Evolutionary conservation across 2,329 filamentous ascomycete species (phyloP), one percentile per base, ranked within the genome.

Genomic region (Rachicladosporium sp.): DNA sequence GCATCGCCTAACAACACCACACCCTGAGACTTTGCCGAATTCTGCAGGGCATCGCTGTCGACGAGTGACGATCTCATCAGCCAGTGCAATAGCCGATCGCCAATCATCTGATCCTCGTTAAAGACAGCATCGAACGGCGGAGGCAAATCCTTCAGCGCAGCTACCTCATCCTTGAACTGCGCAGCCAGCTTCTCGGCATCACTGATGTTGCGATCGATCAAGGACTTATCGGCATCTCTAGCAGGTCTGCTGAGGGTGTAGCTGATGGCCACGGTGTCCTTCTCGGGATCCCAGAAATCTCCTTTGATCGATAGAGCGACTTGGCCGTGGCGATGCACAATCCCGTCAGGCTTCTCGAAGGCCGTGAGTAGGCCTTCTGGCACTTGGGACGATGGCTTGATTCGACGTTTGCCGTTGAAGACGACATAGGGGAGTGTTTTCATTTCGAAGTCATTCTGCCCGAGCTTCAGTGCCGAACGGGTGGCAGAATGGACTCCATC

Each of bases 241-340:
- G 55, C 52, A 7, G 57, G 51, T 1, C 64, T 56, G 2, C 63
- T 66, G 40, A 60, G 65, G 0, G 53, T 59, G 47, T 62, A 66
- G 46, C 56, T 63, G 10, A 66, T 43, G 33, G 51, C 56, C 10
- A 59, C 51, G 3, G 41, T 33, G 5, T 52, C 48, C 2, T 44
- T 40, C 6, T 29, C 42, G 11, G 47, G 40, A 1, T 59, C 51
- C 2, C 30, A 32, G 10, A 33, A 43, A 4, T 43, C 42, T 3
- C 50, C 43, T 37, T 55, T 56, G 34, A 64, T 42, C n/a, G 54
- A 54, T 31, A 64, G 47, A 9, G 59, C 31, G 2, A 58, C 41
- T 12, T 47, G 56, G 21, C 37, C 45, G 13, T 37, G 34, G 55
- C 40, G 2, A 36, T 37, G 3, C 45, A 35, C 10, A 35, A 42